Conservation (phyloP, 2,329 filamentous ascomycete species). For the Hypoxylon sp. region DNA sequence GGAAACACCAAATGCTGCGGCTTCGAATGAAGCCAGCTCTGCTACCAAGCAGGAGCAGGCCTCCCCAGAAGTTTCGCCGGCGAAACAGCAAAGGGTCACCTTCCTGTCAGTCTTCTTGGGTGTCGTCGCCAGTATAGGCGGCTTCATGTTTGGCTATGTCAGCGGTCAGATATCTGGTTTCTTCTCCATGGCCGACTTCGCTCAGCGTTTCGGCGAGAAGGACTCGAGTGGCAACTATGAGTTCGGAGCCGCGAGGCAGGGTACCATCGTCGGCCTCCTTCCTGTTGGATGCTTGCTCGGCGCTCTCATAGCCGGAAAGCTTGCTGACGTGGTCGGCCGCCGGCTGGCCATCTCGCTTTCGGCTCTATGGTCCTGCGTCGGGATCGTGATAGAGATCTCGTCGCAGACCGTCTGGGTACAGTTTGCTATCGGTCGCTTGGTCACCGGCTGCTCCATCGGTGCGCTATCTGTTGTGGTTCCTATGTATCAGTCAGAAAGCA, state of each 20-base stretch:
- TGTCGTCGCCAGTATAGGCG: conserved; percentile 67
- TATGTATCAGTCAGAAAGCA: conserved; percentile 78
- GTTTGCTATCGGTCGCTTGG: conserved; percentile 73
- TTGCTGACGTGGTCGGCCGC: conserved; percentile 74
- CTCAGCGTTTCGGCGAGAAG: conserved; percentile 66
- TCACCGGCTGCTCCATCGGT: conserved; percentile 77
- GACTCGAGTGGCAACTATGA: conserved; percentile 57
- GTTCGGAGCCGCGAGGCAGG: conserved; percentile 73
- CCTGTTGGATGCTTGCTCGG: conserved; percentile 72
- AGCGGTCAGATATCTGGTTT: conserved; percentile 74
- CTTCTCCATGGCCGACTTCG: conserved; percentile 72
- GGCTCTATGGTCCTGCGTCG: conserved; percentile 74
- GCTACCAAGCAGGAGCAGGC: conserved; percentile 34
- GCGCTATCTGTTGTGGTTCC: conserved; percentile 74
- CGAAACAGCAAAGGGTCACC: conserved; percentile 47
- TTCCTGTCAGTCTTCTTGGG: conserved; percentile 64
- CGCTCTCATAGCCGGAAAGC: conserved; percentile 69
- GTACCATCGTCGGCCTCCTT: conserved; percentile 74
- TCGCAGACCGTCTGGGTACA: conserved; percentile 72
- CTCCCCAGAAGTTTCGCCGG: conserved; percentile 22
- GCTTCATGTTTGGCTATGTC: conserved; percentile 72
- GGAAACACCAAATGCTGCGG: conserved; percentile 43
- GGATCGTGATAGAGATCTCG: conserved; percentile 74
- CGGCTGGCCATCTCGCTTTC: conserved; percentile 73
- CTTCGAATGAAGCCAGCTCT: conserved; percentile 26